A percentile compares a stretch with the other conserved stretches of the same genome.
phyloP scores from a whole-genome alignment of 345 rosid species.

The Durio zibethinus region DNA sequence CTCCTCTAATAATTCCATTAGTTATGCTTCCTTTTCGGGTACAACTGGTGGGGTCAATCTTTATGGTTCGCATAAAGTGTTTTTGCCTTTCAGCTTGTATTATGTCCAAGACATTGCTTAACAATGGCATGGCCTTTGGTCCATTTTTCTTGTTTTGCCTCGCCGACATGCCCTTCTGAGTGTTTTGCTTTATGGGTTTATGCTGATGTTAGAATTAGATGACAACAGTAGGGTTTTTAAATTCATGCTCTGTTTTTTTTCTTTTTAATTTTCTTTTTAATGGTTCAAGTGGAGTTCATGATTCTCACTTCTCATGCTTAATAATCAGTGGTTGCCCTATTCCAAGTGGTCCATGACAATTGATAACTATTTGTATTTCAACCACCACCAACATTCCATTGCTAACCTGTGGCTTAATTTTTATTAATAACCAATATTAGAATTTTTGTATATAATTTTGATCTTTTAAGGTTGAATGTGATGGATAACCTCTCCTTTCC shows the following conservation, averaged over 20 bases:
- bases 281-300: neutral
- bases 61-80: neutral
- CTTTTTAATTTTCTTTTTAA: too few relatives aligned
- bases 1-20: neutral
- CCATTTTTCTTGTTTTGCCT: neutral
- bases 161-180: neutral
- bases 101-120: neutral
- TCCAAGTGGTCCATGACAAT: neutral
- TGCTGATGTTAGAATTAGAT: neutral
- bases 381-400: neutral
- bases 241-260: neutral
- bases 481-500: neutral
- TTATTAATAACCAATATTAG: neutral
- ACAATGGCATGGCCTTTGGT: neutral
- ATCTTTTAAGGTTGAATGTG: constrained; percentile 1
- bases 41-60: neutral
- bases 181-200: neutral
- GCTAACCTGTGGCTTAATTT: neutral
- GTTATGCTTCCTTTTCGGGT: constrained; percentile 8
- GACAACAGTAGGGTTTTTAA: neutral
- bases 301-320: neutral
- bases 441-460: neutral
- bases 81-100: neutral
- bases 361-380: neutral
- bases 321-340: neutral